phyloP scores from a whole-genome alignment of 306 rosid genomes.

The Gynostemma pentaphyllum region DNA sequence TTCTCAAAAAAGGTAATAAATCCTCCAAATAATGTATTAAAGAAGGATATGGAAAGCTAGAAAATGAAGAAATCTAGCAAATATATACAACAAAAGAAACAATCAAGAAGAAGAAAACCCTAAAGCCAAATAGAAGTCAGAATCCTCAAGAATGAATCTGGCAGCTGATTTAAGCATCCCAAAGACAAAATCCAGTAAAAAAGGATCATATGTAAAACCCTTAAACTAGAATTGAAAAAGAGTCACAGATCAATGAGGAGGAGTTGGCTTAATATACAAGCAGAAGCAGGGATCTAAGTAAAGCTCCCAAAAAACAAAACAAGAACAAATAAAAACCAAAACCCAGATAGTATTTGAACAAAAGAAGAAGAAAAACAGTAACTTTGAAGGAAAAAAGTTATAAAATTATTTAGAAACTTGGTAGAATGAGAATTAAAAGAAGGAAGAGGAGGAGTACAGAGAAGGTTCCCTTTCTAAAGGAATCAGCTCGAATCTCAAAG shows the following conservation, averaged over 20 bases:
- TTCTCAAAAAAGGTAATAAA: constrained; percentile 19
- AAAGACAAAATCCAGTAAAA: constrained; percentile 18
- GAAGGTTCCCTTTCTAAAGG: constrained; percentile 69
- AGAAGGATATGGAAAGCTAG: constrained; percentile 32
- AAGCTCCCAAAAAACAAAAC: not conserved
- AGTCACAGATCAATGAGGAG: not conserved
- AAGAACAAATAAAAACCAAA: not conserved
- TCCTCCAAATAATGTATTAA: constrained; percentile 52
- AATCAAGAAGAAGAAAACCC: constrained; percentile 10
- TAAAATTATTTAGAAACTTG: constrained; percentile 45
- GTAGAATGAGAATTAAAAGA: constrained; percentile 58
- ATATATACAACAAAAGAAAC: constrained; percentile 16
- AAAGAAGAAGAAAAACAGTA: not conserved
- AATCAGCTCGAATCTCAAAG: constrained; percentile 61
- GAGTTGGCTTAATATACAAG: not conserved
- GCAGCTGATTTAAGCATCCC: constrained; percentile 36
- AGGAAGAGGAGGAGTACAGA: constrained; percentile 49
- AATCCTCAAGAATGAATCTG: constrained; percentile 40
- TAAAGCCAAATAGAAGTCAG: constrained; percentile 34
- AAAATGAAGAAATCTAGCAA: constrained; percentile 1
- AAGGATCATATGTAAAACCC: constrained; percentile 13
- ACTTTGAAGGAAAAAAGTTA: constrained; percentile 7
- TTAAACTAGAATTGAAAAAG: not conserved
- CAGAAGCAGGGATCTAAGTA: not conserved
- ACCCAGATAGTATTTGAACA: not conserved